Conservation (phyloP, 169 alveolate genomes). For the Plasmodium fragile region DNA sequence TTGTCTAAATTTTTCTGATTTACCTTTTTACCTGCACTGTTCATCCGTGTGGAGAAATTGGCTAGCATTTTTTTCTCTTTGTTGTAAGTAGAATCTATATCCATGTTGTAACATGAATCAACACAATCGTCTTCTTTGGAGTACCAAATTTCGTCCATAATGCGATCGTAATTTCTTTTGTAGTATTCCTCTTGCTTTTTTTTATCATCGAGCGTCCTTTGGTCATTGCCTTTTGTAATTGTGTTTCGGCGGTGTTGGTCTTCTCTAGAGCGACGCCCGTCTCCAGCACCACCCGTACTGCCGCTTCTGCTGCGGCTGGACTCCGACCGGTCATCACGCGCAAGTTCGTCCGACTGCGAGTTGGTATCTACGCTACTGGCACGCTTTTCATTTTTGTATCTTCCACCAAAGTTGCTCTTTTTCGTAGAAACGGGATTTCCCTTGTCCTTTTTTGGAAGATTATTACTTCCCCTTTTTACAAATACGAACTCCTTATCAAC, state of each 20-base stretch:
- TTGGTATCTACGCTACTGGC: background rate
- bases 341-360: constrained; percentile 8
- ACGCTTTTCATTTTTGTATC: background rate
- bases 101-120: constrained; percentile 70
- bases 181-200: constrained; percentile 28
- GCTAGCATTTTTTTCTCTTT: constrained; percentile 64
- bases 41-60: constrained; percentile 39
- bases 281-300: background rate
- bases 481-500: background rate
- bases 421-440: background rate
- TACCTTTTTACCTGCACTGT: constrained; percentile 75
- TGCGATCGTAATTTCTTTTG: constrained; percentile 34
- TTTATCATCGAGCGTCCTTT: background rate
- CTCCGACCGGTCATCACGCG: background rate
- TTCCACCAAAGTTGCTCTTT: background rate
- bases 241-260: background rate
- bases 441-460: background rate
- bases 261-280: background rate
- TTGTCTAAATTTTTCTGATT: constrained; percentile 94
- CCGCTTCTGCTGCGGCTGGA: background rate
- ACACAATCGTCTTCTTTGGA: constrained; percentile 73
- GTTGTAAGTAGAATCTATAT: constrained; percentile 30
- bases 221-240: background rate
- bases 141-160: constrained; percentile 74
- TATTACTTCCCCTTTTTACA: constrained; percentile 4